A percentile compares a stretch with the other conserved stretches of the same genome.
These are phyloP conservation scores for Eucalyptus viminalis DNA, from an alignment of 345 rosid species.

Conservation along the genomic window DNA sequence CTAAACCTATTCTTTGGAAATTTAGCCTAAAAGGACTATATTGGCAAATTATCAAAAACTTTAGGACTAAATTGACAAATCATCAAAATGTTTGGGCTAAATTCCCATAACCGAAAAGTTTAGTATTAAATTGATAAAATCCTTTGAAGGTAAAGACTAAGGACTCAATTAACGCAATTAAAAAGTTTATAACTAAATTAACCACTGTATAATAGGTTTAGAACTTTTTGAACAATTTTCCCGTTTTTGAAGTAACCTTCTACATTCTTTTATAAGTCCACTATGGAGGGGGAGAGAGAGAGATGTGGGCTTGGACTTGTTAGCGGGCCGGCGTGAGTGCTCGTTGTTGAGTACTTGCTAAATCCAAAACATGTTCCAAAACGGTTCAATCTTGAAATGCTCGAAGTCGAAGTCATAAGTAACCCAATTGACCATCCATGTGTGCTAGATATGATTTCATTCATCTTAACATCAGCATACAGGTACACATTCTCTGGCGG, in stretches of 20 bases:
- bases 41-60: neutral
- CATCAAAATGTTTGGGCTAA: too few relatives aligned
- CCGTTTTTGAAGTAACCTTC: neutral
- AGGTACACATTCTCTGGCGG: neutral
- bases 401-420: neutral
- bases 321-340: neutral
- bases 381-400: neutral
- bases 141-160: rapidly evolving
- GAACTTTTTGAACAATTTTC: neutral
- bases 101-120: rapidly evolving
- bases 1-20: neutral
- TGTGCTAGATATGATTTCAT: neutral
- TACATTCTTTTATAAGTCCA: neutral
- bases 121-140: too few relatives aligned
- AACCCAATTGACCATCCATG: neutral
- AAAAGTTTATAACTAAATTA: too few relatives aligned
- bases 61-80: too few relatives aligned
- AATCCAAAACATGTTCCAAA: neutral
- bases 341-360: neutral
- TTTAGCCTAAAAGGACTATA: neutral
- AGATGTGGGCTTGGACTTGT: neutral
- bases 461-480: neutral
- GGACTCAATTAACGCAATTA: neutral
- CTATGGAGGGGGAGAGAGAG: neutral
- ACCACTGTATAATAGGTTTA: too few relatives aligned